Base-by-base conservation (phyloP, 805 yeast species). In the Spathaspora hagerdaliae region DNA sequence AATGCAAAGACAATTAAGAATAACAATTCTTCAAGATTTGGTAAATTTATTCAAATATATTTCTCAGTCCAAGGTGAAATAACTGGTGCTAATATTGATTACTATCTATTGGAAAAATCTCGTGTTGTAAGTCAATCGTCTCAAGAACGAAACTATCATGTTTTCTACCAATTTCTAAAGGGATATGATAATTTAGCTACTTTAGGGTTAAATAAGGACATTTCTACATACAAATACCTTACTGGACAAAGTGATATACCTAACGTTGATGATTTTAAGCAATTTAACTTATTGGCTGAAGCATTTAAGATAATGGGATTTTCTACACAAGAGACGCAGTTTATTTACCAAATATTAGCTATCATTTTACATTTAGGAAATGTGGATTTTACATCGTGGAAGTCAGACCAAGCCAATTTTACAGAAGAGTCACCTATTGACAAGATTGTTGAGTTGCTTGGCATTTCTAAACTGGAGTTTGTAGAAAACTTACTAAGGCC, bases 1-100 rank as follows among this genome's bases (percentile, higher is more conserved):
- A 94, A 94, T 64, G 92, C 99, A 1, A 96, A 92, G 58, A 94
- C 99, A 0, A 87, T 89, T 12, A 79, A 94, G 57, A 94, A 94
- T 62, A 83, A 91, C 63, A 94, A 94, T 64, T 90, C 97, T 3
- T 92, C 98, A 6, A 79, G 99, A 59, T 94, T 94, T 63, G 99
- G 99, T 34, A 94, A 94, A 67, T 94, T 94, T 59, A 87, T 94
- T 51, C 85, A 90, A 58, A 87, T 94, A 48, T 89, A 83, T 59
- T 87, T 92, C 34, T 75, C 78, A 45, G 56, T 68, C 3, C 61
- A 74, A 9, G 88, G 88, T 3, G 76, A 76, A 48, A 84, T 94
- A 38, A 73, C 79, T 15, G 97, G 97, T 10, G 98, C 98, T 9
- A 84, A 87, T 52, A 89, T 94, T 41, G 97, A 92, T 56, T 94